phyloP scores from a whole-genome alignment of 352 stramenopile genomes.

The Pythium sukuiense region DNA sequence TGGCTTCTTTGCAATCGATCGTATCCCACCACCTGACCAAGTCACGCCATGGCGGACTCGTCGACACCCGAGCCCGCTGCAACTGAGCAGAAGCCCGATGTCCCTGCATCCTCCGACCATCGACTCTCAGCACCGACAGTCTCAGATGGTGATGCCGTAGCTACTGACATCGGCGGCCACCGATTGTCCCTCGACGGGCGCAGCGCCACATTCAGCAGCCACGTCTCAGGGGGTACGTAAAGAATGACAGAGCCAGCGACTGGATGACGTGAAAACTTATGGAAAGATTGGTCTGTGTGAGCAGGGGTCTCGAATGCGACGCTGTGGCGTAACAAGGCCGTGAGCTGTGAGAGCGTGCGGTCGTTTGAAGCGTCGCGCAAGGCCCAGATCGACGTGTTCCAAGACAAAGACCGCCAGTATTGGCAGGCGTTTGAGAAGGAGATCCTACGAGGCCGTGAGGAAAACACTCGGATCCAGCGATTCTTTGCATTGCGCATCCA shows the following conservation, averaged over 20 bases:
- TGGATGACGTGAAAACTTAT: background rate
- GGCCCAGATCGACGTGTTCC: constrained; percentile 69
- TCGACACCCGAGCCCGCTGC: background rate
- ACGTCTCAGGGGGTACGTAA: constrained; percentile 1
- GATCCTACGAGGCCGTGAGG: constrained; percentile 58
- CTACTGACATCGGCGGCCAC: background rate
- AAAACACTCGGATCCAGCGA: constrained; percentile 61
- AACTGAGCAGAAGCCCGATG: background rate
- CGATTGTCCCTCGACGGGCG: constrained; percentile 17
- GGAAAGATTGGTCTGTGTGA: background rate
- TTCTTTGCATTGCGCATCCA: constrained; percentile 72
- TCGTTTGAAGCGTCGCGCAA: constrained; percentile 66
- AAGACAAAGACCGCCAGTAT: constrained; percentile 65
- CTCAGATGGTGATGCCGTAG: background rate
- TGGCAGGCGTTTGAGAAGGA: constrained; percentile 82
- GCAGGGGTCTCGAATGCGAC: constrained; percentile 34
- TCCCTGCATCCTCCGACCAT: background rate
- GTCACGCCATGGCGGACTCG: background rate
- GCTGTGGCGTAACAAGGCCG: constrained; percentile 59
- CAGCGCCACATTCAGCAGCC: constrained; percentile 14
- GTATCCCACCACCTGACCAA: background rate
- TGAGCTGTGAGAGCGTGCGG: constrained; percentile 60
- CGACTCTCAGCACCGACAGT: background rate
- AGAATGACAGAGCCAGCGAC: background rate
- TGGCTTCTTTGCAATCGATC: background rate